Base-by-base conservation (phyloP, 805 yeast species). In the Priceomyces melissophilus region DNA sequence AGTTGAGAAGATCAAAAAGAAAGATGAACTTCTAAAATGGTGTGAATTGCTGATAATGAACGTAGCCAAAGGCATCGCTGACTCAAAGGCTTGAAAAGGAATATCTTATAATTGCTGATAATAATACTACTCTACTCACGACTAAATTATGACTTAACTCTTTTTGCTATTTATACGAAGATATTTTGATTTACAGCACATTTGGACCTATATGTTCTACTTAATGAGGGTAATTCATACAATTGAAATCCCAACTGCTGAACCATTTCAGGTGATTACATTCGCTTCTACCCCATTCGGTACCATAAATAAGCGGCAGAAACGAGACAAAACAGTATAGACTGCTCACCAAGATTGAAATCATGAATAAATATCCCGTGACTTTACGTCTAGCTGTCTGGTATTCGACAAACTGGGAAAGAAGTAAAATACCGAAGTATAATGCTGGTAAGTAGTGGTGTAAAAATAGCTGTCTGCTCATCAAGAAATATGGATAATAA, bases 11-110 rank as follows among this genome's bases (percentile, higher is more conserved):
- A 73, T 84, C 7, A 52, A 70, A 48, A 78, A 79, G 52, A 87
- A 88, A 49, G 89, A 86, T 45, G 65, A 69, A 31, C 60, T 88
- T 29, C 60, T 82, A 41, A 64, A 67, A 10, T 75, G 78, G 66
- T 82, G 88, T 38, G 86, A 86, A 60, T 74, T 69, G 0, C 61
- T 89, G 50, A 87, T 88, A 16, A 52, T 78, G 35, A 73, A 75
- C 11, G 75, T 82, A 8, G 78, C 87, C 8, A 56, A 57, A 7
- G 86, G 84, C 0, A 75, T 78, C 3, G 69, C 79, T 2, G 61
- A 64, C 26, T 66, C 78, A 0, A 63, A 41, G 16, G 13, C 17
- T 32, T 23, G 8, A 32, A 20, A 8, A 32, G 9, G 25, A 15
- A 20, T 4, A 20, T 20, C 25, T 20, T 20, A 20, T 20, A 20